These are phyloP conservation scores for Fagopyrum esculentum DNA, from an alignment of 148 eudicot species.

Conservation along the genomic window DNA sequence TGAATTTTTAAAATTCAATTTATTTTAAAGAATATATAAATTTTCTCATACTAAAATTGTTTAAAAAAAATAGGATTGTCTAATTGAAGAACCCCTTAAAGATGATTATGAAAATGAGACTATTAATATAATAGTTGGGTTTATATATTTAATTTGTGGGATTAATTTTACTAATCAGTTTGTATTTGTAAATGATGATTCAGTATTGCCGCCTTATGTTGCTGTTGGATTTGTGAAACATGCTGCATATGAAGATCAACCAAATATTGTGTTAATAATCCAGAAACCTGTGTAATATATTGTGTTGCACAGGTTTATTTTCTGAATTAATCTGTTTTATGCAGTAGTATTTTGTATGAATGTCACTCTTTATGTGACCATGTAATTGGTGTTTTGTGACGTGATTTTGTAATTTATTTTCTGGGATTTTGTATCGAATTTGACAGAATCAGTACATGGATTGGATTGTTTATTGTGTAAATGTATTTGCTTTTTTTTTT, in stretches of 20 bases:
- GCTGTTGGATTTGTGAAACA: constrained; percentile 2
- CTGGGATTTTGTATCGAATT: neutral
- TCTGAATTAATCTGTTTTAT: neutral
- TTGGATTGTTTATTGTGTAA: neutral
- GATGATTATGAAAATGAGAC: too few species aligned
- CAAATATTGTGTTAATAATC: neutral
- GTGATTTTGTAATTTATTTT: neutral
- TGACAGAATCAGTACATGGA: neutral
- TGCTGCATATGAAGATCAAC: neutral
- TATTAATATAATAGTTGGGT: too few species aligned
- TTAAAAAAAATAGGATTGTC: too few species aligned
- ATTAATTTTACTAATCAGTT: neutral
- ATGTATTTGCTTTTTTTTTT: neutral
- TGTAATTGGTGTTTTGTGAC: neutral
- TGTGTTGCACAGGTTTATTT: neutral
- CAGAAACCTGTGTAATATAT: neutral
- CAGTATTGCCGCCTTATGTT: neutral
- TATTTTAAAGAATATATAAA: too few species aligned
- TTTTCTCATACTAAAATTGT: too few species aligned
- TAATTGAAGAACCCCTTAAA: too few species aligned
- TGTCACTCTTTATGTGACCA: neutral
- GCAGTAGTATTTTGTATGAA: neutral
- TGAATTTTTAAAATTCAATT: too few species aligned
- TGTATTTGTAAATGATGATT: neutral
- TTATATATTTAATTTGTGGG: too few species aligned